A percentile compares a stretch with the other conserved stretches of the same genome.
Evolutionary conservation across 2,329 filamentous ascomycete genomes (phyloP).

Genomic region (Beauveria sp.): DNA sequence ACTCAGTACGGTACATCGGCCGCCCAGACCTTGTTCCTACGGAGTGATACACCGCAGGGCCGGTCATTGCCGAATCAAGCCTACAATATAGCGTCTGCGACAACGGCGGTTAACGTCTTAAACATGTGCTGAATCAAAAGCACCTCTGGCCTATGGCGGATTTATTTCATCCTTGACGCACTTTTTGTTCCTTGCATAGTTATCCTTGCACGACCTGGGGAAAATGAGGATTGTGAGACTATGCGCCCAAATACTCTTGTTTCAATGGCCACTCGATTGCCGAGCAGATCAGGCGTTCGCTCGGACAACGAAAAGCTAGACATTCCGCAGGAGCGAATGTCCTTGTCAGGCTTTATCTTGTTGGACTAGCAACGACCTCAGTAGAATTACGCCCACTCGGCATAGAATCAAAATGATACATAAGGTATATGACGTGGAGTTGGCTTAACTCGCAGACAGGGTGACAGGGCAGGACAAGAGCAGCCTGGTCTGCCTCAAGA

Average conservation of each 20-base stretch:
- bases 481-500: background rate
- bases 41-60: background rate
- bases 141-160: background rate
- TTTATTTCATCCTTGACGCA: background rate
- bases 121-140: background rate
- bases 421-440: background rate
- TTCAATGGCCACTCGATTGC: background rate
- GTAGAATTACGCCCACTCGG: background rate
- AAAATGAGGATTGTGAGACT: background rate
- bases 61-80: background rate
- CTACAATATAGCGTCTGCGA: background rate
- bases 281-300: background rate
- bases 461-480: background rate
- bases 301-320: background rate
- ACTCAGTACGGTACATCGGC: background rate
- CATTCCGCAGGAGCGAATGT: background rate
- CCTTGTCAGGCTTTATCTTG: background rate
- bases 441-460: background rate
- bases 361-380: conserved; percentile 2
- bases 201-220: background rate
- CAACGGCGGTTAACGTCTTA: background rate
- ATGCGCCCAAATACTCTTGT: background rate
- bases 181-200: background rate
- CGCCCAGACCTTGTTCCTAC: background rate
- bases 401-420: background rate